Evolutionary conservation across 441 rosid genomes (phyloP).

Genomic region (Melastoma candidum): DNA sequence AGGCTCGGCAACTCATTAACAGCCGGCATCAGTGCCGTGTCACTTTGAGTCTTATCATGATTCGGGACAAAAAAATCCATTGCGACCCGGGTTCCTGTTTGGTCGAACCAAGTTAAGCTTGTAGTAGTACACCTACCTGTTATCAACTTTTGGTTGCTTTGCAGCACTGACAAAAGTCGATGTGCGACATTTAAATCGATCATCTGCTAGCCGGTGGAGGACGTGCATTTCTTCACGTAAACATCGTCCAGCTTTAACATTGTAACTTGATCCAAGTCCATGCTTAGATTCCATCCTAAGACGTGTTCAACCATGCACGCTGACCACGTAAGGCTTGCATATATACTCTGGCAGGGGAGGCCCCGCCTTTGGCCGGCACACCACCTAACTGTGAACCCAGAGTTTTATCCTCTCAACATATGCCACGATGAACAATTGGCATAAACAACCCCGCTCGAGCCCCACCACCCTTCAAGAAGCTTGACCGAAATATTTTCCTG

Average conservation of each 20-base stretch:
- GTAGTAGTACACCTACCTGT: too few relatives aligned
- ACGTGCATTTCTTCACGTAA: constrained; percentile 29
- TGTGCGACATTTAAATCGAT: constrained; percentile 19
- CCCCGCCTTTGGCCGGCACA: constrained; percentile 66
- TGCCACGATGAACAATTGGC: constrained; percentile 73
- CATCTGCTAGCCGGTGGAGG: constrained; percentile 60
- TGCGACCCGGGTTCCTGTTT: too few relatives aligned
- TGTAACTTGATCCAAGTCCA: constrained; percentile 62
- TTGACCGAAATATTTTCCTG: constrained; percentile 73
- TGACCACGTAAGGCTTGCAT: constrained; percentile 79
- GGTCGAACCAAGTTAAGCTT: too few relatives aligned
- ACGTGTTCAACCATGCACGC: constrained; percentile 44
- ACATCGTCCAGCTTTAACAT: constrained; percentile 22
- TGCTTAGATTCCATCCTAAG: constrained; percentile 62
- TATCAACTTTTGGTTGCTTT: too few relatives aligned
- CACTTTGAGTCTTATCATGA: too few relatives aligned
- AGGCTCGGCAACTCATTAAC: too few relatives aligned
- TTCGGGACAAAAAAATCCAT: too few relatives aligned
- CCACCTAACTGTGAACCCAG: constrained; percentile 52
- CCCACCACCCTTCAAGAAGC: constrained; percentile 88
- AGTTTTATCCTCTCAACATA: constrained; percentile 88
- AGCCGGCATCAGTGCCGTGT: too few relatives aligned
- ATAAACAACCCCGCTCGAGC: constrained; percentile 69
- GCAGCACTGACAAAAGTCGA: too few relatives aligned
- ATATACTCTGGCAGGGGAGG: constrained; percentile 78